Evolutionary conservation across 2,329 filamentous ascomycete genomes (phyloP), one percentile per base, ranked within the genome.

Genomic region (Ophiostoma sp.): DNA sequence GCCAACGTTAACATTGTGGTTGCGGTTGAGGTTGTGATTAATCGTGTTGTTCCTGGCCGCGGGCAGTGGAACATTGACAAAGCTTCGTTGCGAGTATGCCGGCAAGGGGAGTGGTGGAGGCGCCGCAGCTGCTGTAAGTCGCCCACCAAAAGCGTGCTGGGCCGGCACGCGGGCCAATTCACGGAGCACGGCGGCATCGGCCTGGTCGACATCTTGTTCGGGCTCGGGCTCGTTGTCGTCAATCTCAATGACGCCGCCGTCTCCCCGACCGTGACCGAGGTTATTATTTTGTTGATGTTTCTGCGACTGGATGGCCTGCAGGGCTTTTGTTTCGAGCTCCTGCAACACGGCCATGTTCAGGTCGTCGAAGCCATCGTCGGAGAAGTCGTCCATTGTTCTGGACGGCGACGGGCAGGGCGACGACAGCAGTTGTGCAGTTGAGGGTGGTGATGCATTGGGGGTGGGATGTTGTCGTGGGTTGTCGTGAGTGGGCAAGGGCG

Each of bases 351-450:
- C 85, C 75, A 86, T 84, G 76, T 89, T 87, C 57, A 92, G 82
- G 55, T 87, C 84, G 79, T 92, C 89, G 77, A 92, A 84, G 74
- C 86, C 89, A 78, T 90, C 89, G 79, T 91, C 90, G 74, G 85
- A 88, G 79, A 89, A 91, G 75, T 88, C 87, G 82, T 90, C 88
- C 82, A 87, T 86, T 69, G 71, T 75, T 48, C 15, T 19, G 68
- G 28, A n/a, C 39, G 50, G 33, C 71, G 36, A 63, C 66, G 55
- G 42, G 48, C 19, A 25, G 59, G 33, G 36, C n/a, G 33, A 52
- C 28, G 39, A 33, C 25, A 28, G 45, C 48, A 8, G 33, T 25
- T 25, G 6, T 55, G 50, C n/a, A 25, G 22, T 36, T 11, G 12
- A 33, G 64, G 64, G 42, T 33, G 42, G 2, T 42, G 17, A 50